Evolutionary conservation across 2,329 filamentous ascomycete genomes (phyloP), one percentile per base, ranked within the genome.

Genomic region (Colletotrichum costaricense): DNA sequence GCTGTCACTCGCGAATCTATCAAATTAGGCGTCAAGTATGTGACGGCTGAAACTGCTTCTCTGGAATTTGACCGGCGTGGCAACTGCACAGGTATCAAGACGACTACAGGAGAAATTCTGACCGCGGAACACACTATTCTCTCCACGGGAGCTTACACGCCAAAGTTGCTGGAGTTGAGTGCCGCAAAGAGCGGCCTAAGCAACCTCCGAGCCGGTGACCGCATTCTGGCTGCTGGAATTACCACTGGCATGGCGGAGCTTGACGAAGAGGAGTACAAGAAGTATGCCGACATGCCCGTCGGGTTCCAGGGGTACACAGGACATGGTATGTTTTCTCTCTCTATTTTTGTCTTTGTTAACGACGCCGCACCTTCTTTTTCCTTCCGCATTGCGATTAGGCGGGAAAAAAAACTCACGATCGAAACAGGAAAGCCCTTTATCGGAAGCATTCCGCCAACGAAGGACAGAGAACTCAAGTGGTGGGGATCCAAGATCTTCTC

Each of bases 401-500:
- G 74, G 84, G 19, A 22, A 22, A 82, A 28, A 84, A 82, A 49
- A 38, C 76, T 80, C 68, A 80, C 70, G 2, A 6, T 28, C 30
- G 46, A 8, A 82, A 59, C 69, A 88, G 88, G 87, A 26, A 74
- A 74, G 22, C 86, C 88, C 0, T 90, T 90, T 72, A 88, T 90
- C 68, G 90, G 89, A 28, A 89, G 84, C 58, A 80, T 92, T 19
- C 90, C 90, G 5, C 89, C 88, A 0, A 91, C 88, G 2, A 82
- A 80, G 26, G 83, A 85, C 63, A 80, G 81, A 0, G 84, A 86
- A 76, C 82, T 90, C 72, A 91, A 92, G 78, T 91, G 88, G 87
- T 92, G 90, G 89, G 89, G 89, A 19, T 86, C 88, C 66, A 88
- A 84, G 67, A 90, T 91, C 74, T 91, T 92, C 81, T 86, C 81